These are phyloP conservation scores for Primulina eburnea DNA, from an alignment of 257 asterid genomes.

Conservation along the genomic window DNA sequence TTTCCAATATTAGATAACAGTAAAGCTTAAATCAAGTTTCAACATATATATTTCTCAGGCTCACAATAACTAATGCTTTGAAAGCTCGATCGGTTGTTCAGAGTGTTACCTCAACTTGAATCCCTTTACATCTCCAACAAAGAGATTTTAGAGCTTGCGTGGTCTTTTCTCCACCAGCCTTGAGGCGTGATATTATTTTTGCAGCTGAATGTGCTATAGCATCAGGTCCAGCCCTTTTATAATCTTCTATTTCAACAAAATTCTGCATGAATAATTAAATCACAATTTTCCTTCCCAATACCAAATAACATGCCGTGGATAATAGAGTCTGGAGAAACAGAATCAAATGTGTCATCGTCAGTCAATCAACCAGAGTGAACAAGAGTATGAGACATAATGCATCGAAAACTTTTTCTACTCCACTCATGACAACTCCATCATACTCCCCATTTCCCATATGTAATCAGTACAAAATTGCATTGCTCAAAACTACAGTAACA, in stretches of 20 bases:
- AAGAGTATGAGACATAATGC: background rate
- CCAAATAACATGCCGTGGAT: background rate
- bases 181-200: conserved; percentile 77
- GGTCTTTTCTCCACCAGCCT: conserved; percentile 94
- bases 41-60: background rate
- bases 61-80: conserved; percentile 6
- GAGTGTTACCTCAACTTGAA: conserved; percentile 81
- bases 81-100: conserved; percentile 1
- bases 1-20: conserved; percentile 15
- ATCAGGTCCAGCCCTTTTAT: conserved; percentile 84
- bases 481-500: background rate
- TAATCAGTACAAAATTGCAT: background rate
- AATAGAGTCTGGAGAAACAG: conserved; percentile 8
- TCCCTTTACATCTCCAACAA: conserved; percentile 95
- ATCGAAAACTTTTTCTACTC: background rate
- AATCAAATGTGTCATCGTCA: conserved; percentile 3
- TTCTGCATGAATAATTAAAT: conserved; percentile 50
- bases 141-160: conserved; percentile 84
- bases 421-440: conserved; percentile 1
- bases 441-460: conserved; percentile 3
- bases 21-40: conserved; percentile 9
- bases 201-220: conserved; percentile 93
- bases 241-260: conserved; percentile 75
- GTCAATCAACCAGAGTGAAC: conserved; percentile 13
- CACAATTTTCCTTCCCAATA: conserved; percentile 15